Conservation (phyloP, 257 asterid genomes). For the Gynochthodes officinalis region DNA sequence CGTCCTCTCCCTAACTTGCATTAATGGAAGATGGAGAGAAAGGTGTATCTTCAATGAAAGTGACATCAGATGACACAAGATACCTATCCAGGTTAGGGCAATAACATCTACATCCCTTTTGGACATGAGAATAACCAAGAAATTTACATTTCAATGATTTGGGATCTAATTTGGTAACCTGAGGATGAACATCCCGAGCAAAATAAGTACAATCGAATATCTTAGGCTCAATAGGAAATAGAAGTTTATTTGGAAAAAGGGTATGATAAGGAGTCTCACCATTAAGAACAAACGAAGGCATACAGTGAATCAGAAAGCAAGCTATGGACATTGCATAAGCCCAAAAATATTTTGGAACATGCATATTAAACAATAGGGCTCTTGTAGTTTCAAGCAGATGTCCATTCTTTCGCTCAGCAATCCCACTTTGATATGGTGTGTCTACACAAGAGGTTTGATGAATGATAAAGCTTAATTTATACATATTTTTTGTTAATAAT, state of each 20-base stretch:
- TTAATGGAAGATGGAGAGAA: neutral
- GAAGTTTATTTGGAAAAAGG: neutral
- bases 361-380: neutral
- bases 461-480: no score
- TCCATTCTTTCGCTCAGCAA: neutral
- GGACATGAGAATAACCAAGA: neutral
- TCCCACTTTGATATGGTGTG: neutral
- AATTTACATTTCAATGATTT: neutral
- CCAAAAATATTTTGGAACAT: neutral
- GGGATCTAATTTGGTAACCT: no score
- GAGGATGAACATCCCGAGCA: neutral
- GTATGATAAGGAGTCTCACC: neutral
- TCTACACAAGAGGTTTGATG: neutral
- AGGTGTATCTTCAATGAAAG: neutral
- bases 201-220: neutral
- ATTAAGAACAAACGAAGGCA: neutral
- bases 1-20: neutral
- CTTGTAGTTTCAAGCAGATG: neutral
- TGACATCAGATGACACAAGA: neutral
- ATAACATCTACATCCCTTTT: neutral
- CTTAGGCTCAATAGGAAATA: neutral
- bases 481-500: no score
- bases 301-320: neutral
- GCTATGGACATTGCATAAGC: neutral
- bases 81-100: neutral